These are phyloP conservation scores for Pythium sp. DNA, from an alignment of 352 stramenopile species.

Conservation along the genomic window DNA sequence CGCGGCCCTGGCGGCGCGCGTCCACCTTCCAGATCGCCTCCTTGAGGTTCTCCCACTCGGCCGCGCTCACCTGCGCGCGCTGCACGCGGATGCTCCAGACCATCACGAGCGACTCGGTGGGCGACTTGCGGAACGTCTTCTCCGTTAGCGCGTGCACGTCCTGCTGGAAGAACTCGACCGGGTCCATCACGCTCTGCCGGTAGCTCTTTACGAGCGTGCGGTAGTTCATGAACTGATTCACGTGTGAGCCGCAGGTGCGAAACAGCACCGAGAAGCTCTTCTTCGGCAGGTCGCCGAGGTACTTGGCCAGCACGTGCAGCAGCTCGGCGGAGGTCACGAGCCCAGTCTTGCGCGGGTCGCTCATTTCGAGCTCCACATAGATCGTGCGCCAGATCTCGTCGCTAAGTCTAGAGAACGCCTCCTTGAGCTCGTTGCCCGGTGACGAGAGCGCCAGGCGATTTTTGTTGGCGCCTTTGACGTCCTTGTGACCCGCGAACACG, in stretches of 20 bases:
- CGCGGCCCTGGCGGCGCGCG: conserved; percentile 43
- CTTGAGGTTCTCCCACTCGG: conserved; percentile 48
- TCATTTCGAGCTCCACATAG: conserved; percentile 62
- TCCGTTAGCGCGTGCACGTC: conserved; percentile 35
- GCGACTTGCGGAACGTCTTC: conserved; percentile 49
- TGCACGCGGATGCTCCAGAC: conserved; percentile 68
- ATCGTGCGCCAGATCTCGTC: conserved; percentile 63
- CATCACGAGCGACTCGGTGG: conserved; percentile 69
- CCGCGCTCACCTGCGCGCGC: conserved; percentile 34
- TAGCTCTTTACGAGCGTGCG: conserved; percentile 67
- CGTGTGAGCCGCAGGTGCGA: conserved; percentile 58
- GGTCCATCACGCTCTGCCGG: conserved; percentile 47
- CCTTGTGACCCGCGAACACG: conserved; percentile 41
- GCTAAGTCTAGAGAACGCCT: conserved; percentile 55
- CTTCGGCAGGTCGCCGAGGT: conserved; percentile 54
- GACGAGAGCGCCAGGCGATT: conserved; percentile 55
- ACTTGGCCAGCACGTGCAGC: conserved; percentile 59
- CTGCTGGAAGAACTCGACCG: conserved; percentile 52
- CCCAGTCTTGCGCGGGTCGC: conserved; percentile 54
- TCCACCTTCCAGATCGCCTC: conserved; percentile 52
- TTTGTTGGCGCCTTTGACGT: conserved; percentile 60
- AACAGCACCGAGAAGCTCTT: conserved; percentile 58
- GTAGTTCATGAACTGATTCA: conserved; percentile 74
- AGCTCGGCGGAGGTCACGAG: conserved; percentile 60
- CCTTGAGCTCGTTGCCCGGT: conserved; percentile 67